A percentile compares a stretch with the other conserved stretches of the same genome.
Conservation (phyloP, 2,329 filamentous ascomycete genomes). For the Diaporthe destruens region DNA sequence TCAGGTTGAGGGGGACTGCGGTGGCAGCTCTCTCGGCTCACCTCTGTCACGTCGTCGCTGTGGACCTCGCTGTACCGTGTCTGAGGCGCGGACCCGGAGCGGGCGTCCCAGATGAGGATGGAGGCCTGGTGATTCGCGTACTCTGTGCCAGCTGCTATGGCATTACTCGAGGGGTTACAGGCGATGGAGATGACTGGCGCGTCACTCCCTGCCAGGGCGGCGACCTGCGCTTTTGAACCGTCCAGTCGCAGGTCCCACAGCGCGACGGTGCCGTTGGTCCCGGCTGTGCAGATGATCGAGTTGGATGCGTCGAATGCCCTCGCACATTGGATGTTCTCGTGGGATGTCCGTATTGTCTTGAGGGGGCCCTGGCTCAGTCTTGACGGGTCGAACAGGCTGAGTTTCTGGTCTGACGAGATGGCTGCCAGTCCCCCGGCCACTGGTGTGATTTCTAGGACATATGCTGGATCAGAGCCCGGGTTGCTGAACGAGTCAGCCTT, state of each 20-base stretch:
- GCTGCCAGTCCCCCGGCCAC: slow-evolving; percentile 62
- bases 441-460: slow-evolving; percentile 71
- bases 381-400: slow-evolving; percentile 73
- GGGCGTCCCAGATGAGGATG: slow-evolving; percentile 73
- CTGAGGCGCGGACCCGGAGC: slow-evolving; percentile 60
- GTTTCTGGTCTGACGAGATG: slow-evolving; percentile 76
- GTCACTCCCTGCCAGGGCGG: slow-evolving; percentile 59
- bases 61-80: slow-evolving; percentile 74
- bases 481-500: slow-evolving; percentile 56
- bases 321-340: slow-evolving; percentile 74
- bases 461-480: slow-evolving; percentile 58
- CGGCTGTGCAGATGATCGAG: slow-evolving; percentile 74
- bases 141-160: slow-evolving; percentile 80
- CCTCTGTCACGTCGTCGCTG: slow-evolving; percentile 76
- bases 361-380: slow-evolving; percentile 66
- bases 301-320: slow-evolving; percentile 65
- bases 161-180: slow-evolving; percentile 66
- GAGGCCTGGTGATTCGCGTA: slow-evolving; percentile 73
- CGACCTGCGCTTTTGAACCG: slow-evolving; percentile 54
- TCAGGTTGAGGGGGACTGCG: not conserved
- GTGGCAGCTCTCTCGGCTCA: slow-evolving; percentile 45
- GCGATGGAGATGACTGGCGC: slow-evolving; percentile 75
- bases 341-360: slow-evolving; percentile 62
- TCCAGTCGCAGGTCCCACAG: slow-evolving; percentile 74
- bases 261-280: slow-evolving; percentile 76